These are phyloP conservation scores for Helenozyma rhizophorensis DNA, from an alignment of 805 yeast genomes.

Conservation along the genomic window DNA sequence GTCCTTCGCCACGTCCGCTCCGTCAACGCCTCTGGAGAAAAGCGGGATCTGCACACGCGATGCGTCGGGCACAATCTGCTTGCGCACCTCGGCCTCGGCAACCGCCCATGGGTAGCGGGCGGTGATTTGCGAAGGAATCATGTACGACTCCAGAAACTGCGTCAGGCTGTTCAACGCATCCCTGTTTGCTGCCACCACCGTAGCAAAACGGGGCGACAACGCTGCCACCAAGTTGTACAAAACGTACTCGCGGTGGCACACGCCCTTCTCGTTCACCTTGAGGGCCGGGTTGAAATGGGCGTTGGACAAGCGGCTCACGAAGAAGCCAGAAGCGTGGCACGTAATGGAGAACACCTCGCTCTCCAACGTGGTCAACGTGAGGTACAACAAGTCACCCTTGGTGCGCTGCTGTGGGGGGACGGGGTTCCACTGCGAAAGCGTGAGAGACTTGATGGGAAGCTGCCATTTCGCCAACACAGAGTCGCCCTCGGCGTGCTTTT, in stretches of 20 bases:
- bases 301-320: slow-evolving; percentile 63
- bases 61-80: slow-evolving; percentile 44
- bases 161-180: slow-evolving; percentile 34
- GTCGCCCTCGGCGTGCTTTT: slow-evolving; percentile 22
- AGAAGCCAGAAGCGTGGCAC: slow-evolving; percentile 75
- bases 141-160: slow-evolving; percentile 50
- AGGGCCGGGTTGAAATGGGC: slow-evolving; percentile 66
- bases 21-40: slow-evolving; percentile 54
- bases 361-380: slow-evolving; percentile 74
- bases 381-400: slow-evolving; percentile 77
- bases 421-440: slow-evolving; percentile 81
- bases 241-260: slow-evolving; percentile 39
- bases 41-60: slow-evolving; percentile 56
- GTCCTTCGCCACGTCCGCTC: slow-evolving; percentile 58
- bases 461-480: slow-evolving; percentile 24
- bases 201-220: slow-evolving; percentile 61
- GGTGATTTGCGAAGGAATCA: slow-evolving; percentile 57
- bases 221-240: slow-evolving; percentile 56
- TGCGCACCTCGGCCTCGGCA: slow-evolving; percentile 15
- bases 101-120: slow-evolving; percentile 78
- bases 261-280: slow-evolving; percentile 35
- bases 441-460: slow-evolving; percentile 53
- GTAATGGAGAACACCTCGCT: slow-evolving; percentile 77
- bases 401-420: slow-evolving; percentile 58
- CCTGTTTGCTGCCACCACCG: slow-evolving; percentile 50